Evolutionary conservation across 1,284 basidiomycete species (phyloP).

Genomic region (Phaffia rhodozyma): DNA sequence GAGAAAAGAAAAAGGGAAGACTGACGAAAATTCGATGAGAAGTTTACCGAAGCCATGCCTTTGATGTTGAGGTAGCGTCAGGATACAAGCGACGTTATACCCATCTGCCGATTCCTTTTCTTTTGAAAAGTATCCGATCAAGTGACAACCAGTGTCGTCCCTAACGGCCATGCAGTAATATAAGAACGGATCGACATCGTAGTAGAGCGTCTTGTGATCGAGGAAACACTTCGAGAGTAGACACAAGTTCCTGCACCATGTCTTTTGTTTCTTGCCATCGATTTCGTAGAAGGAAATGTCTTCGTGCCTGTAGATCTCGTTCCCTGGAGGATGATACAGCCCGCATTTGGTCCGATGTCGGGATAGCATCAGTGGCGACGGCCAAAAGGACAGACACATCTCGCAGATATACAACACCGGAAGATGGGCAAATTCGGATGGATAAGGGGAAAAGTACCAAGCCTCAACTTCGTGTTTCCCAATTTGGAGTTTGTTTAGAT

Average conservation of each 20-base stretch:
- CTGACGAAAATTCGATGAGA: slow-evolving; percentile 97
- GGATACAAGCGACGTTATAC: slow-evolving; percentile 98
- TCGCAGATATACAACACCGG: slow-evolving; percentile 96
- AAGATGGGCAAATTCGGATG: slow-evolving; percentile 91
- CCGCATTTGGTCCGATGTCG: slow-evolving; percentile 87
- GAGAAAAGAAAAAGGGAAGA: slow-evolving; percentile 47
- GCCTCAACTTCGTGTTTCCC: slow-evolving; percentile 93
- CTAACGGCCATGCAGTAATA: slow-evolving; percentile 97
- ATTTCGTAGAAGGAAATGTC: slow-evolving; percentile 98
- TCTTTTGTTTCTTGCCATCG: slow-evolving; percentile 87
- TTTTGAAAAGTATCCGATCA: slow-evolving; percentile 98
- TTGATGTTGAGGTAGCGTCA: slow-evolving; percentile 95
- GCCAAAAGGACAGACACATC: slow-evolving; percentile 87
- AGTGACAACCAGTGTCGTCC: slow-evolving; percentile 81
- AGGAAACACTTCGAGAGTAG: slow-evolving; percentile 95
- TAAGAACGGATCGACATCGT: slow-evolving; percentile 98
- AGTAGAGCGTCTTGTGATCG: slow-evolving; percentile 99
- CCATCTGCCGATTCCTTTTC: slow-evolving; percentile 97
- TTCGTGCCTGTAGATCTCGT: slow-evolving; percentile 96
- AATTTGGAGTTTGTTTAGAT: slow-evolving; percentile 91
- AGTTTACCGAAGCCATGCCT: slow-evolving; percentile 89
- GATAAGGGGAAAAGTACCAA: slow-evolving; percentile 99
- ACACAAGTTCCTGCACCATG: slow-evolving; percentile 96
- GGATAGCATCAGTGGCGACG: slow-evolving; percentile 71
- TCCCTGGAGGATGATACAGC: slow-evolving; percentile 90